phyloP scores from a whole-genome alignment of 2,329 filamentous ascomycete species.

The Talaromyces sp. region DNA sequence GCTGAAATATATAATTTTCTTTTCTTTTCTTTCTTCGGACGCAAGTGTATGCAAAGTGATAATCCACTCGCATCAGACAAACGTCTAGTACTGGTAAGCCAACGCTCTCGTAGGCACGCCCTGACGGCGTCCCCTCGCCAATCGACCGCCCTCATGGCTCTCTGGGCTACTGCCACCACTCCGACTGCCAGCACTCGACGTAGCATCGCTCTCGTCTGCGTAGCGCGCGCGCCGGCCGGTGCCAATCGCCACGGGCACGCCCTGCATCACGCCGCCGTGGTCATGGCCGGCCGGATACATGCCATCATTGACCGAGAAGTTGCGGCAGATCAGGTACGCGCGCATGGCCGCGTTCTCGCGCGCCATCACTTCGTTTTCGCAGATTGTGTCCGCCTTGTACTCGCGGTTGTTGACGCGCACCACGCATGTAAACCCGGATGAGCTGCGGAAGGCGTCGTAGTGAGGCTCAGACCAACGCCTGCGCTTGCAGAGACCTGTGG shows the following conservation, averaged over 20 bases:
- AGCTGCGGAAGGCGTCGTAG: constrained; percentile 75
- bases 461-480: constrained; percentile 88
- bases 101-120: constrained; percentile 19
- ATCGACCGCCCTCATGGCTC: constrained; percentile 21
- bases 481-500: constrained; percentile 81
- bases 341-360: constrained; percentile 93
- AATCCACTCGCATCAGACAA: not conserved
- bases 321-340: constrained; percentile 95
- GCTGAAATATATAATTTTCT: constrained; percentile 7
- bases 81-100: constrained; percentile 15
- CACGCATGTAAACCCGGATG: constrained; percentile 76
- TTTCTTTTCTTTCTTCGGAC: not conserved
- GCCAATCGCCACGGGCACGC: constrained; percentile 60
- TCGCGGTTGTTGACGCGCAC: constrained; percentile 94
- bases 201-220: constrained; percentile 41
- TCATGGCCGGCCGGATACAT: constrained; percentile 62
- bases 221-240: constrained; percentile 36
- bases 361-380: constrained; percentile 74
- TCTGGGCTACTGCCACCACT: constrained; percentile 54
- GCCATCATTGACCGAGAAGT: constrained; percentile 94
- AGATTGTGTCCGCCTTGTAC: constrained; percentile 85
- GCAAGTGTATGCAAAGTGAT: not conserved
- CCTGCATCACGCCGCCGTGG: constrained; percentile 53
- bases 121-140: constrained; percentile 17
- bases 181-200: constrained; percentile 40